Base-by-base conservation (phyloP, 1,284 basidiomycete genomes). In the Ustilago shanxiensis region DNA sequence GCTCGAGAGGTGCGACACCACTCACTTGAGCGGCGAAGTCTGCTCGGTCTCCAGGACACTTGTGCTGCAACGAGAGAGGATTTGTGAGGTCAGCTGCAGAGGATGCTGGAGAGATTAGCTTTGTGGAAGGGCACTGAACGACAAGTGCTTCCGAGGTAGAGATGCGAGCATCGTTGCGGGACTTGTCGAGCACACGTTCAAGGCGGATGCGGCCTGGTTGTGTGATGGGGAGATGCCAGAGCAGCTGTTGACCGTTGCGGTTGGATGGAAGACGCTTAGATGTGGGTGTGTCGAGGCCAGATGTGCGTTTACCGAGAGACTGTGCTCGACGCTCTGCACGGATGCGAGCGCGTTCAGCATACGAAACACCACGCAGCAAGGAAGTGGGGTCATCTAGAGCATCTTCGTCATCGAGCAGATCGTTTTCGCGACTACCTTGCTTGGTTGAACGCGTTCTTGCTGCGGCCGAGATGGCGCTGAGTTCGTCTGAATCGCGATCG, bases 81-180 rank as follows among this genome's bases (percentile, higher is more conserved):
- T 66, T 24, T 0, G 59, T 7, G 7, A 47, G 22, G 14, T 53
- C 20, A 20, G 8, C 58, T 18, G 56, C 66, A 3, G 54, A 18
- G 3, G 58, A 49, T 5, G 49, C 53, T 11, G 67, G 41, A 0
- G 60, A 39, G 45, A 77, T 64, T 29, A 85, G 81, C n/a, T 57
- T 61, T 24, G 80, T 75, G 5, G 68, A 73, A 6, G 84, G 84
- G 56, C 84, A 85, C 33, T 77, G 63, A 1, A 85, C 84, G n/a
- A 85, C 64, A 37, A 82, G 61, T 13, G 83, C 72, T 51, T 84
- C 79, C 13, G 69, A 64, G 10, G 47, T 60, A 1, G 72, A 66
- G 57, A 85, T 67, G 9, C 78, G 71, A 3, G 83, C 84, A 28
- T 79, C 79, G 41, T 77, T 79, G 35, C 69, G 71, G n/a, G 78